Evolutionary conservation across 2,329 filamentous ascomycete genomes (phyloP), one percentile per base, ranked within the genome.

Genomic region (Saccharata proteae): DNA sequence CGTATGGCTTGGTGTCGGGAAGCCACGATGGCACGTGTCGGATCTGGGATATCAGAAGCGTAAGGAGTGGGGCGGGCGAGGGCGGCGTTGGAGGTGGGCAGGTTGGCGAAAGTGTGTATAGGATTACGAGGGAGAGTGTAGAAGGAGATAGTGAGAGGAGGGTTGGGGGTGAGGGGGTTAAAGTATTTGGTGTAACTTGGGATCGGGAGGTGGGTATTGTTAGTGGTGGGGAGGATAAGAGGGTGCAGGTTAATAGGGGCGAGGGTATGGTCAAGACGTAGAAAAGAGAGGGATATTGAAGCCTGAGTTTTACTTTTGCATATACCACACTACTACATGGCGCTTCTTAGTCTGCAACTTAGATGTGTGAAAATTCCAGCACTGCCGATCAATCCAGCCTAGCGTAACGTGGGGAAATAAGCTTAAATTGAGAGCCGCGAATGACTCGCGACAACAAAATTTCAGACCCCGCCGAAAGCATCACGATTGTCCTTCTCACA

Each of bases 1-100:
- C 77, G 39, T 83, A 86, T 59, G 75, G 80, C n/a, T 67, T 98
- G 6, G 82, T 88, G 0, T 90, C 80, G 18, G 88, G 74, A n/a
- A 81, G 80, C 26, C 82, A 93, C 55, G 90, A 98, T 55, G 85
- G 88, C 19, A 93, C 84, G 2, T 90, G 83, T 48, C 73, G 85
- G 30, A 76, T 98, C 29, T 98, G 90, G 90, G 90, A 98, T 63
- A 68, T 96, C 41, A 69, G 90, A 33, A 78, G 74, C 46, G 73
- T 71, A 32, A 65, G 74, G 52, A 67, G 61, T 12, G 69, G 64
- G 6, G 66, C 65, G 3, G 63, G 72, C 45, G 59, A 76, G 51
- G 70, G 77, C 52, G 63, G 75, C 47, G 38, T 48, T 1, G 49
- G 47, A 4, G 60, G 71, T 52, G 59, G 52, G 2, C 45, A 51